These are phyloP conservation scores for Juncus inflexus DNA, from an alignment of 176 grass and related monocot species.

Conservation along the genomic window DNA sequence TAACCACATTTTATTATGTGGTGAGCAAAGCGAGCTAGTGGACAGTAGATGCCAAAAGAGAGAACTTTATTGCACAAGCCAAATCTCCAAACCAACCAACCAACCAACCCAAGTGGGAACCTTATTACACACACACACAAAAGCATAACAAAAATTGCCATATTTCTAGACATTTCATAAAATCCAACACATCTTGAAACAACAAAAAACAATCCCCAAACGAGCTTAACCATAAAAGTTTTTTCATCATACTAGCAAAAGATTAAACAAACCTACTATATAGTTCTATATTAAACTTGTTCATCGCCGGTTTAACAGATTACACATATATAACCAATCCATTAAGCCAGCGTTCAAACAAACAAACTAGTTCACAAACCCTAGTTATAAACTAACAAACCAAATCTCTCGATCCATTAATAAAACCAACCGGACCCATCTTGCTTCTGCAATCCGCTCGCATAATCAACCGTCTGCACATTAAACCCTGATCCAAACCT, in stretches of 20 bases:
- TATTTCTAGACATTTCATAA: slow-evolving; percentile 13
- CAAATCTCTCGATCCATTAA: slow-evolving; percentile 40
- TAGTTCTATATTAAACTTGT: slow-evolving; percentile 20
- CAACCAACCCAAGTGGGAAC: too few relatives aligned
- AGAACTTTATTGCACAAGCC: too few relatives aligned
- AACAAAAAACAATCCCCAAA: neutral
- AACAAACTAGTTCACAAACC: neutral
- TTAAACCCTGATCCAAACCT: slow-evolving; percentile 53
- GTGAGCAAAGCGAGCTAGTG: too few relatives aligned
- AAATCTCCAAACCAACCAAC: too few relatives aligned
- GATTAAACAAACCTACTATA: slow-evolving; percentile 18
- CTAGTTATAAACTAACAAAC: neutral
- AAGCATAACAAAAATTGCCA: slow-evolving; percentile 20
- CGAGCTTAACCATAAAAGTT: too few relatives aligned
- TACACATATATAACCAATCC: slow-evolving; percentile 9
- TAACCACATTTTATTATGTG: too few relatives aligned
- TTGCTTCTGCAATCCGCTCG: slow-evolving; percentile 41
- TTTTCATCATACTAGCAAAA: neutral
- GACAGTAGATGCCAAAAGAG: too few relatives aligned
- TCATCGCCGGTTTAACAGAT: slow-evolving; percentile 1
- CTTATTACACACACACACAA: neutral
- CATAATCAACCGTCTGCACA: slow-evolving; percentile 36
- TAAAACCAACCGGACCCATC: slow-evolving; percentile 55
- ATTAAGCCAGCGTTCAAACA: neutral
- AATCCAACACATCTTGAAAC: slow-evolving; percentile 14